Evolutionary conservation across 495 filamentous ascomycete genomes (phyloP).

Genomic region (Trichoderma erinaceum): DNA sequence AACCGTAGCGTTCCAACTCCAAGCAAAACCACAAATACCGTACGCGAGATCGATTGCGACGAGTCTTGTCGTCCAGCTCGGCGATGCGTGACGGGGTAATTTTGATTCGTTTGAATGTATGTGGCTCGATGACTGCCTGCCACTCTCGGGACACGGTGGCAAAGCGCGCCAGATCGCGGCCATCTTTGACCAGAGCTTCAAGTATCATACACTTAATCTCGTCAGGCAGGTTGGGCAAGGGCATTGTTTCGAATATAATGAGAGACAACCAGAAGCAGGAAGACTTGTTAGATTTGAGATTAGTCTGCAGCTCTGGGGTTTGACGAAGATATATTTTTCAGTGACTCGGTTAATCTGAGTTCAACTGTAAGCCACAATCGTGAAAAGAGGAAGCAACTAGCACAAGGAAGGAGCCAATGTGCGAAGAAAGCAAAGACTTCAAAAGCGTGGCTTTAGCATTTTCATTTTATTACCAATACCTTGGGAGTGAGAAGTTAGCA

Average conservation of each 20-base stretch:
- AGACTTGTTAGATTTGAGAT: background rate
- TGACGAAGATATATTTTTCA: no score
- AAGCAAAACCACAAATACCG: slow-evolving; percentile 35
- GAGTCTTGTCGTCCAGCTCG: slow-evolving; percentile 29
- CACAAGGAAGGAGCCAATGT: no score
- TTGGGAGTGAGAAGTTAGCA: no score
- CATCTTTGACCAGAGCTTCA: slow-evolving; percentile 26
- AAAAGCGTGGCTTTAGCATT: no score
- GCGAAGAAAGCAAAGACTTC: no score
- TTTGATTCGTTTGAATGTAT: slow-evolving; percentile 36
- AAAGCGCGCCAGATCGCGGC: slow-evolving; percentile 28
- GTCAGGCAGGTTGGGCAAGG: slow-evolving; percentile 18
- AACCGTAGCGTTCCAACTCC: slow-evolving; percentile 32
- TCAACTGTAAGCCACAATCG: no score
- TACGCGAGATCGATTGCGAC: slow-evolving; percentile 32
- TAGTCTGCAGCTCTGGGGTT: background rate
- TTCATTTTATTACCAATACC: no score
- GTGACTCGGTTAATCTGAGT: no score
- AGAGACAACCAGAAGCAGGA: background rate
- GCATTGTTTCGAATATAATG: background rate
- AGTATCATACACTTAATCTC: slow-evolving; percentile 26
- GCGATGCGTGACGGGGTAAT: slow-evolving; percentile 30
- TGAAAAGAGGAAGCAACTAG: no score
- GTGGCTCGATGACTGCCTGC: slow-evolving; percentile 32
- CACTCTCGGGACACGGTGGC: slow-evolving; percentile 37